Evolutionary conservation across 495 filamentous ascomycete species (phyloP).

Genomic region (Terfezia claveryi): DNA sequence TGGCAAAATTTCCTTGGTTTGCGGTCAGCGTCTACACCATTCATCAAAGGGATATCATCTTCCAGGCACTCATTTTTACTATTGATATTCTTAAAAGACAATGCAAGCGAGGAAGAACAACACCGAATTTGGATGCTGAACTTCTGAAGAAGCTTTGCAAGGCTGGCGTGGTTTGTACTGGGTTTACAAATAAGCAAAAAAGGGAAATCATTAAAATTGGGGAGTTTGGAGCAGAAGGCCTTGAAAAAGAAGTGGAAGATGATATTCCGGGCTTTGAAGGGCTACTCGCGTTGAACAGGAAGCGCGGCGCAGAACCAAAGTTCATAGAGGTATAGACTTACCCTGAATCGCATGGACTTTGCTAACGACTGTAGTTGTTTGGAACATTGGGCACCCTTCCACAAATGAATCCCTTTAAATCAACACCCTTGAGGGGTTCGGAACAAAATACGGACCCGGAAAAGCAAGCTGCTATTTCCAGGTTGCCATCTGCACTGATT

Average conservation of each 20-base stretch:
- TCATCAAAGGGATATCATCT: constrained; percentile 18
- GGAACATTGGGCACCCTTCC: neutral
- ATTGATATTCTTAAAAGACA: constrained; percentile 19
- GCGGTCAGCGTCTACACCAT: constrained; percentile 17
- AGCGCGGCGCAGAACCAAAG: constrained; percentile 11
- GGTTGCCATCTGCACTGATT: neutral
- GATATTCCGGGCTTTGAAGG: constrained; percentile 13
- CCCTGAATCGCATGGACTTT: neutral
- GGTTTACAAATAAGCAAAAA: constrained; percentile 19
- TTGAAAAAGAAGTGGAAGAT: constrained; percentile 6
- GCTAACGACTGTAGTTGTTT: neutral
- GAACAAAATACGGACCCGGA: neutral
- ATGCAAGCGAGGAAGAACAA: constrained; percentile 18
- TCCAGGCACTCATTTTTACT: constrained; percentile 13
- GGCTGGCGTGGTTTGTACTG: constrained; percentile 14
- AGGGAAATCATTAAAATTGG: constrained; percentile 16
- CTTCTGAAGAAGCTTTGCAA: constrained; percentile 13
- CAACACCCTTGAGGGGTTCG: too few species aligned
- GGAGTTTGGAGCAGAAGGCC: constrained; percentile 15
- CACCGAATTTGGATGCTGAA: constrained; percentile 17
- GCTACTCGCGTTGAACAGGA: constrained; percentile 16
- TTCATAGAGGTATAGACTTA: constrained; percentile 14
- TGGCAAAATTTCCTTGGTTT: constrained; percentile 20
- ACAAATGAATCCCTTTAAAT: too few species aligned
- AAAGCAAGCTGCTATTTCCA: neutral